Conservation (phyloP, 495 filamentous ascomycete species). For the Clavariopsis aquatica region DNA sequence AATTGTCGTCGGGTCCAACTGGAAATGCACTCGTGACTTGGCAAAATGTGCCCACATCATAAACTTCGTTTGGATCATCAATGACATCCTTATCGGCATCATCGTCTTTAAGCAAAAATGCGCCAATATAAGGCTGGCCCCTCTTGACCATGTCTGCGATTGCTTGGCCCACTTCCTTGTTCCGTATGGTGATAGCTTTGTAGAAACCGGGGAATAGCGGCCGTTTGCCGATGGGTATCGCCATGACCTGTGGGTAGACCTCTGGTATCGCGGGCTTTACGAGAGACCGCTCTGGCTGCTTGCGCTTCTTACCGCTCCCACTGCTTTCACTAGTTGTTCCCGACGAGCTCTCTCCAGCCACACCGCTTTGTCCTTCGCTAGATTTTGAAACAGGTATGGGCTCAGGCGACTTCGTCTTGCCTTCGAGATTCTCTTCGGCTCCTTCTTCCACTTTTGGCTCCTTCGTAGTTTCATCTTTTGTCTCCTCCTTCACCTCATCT, state of each 20-base stretch:
- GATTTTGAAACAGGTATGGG: constrained; percentile 44
- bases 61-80: constrained; percentile 80
- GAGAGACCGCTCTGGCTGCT: constrained; percentile 56
- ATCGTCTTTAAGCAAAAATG: constrained; percentile 96
- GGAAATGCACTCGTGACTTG: constrained; percentile 94
- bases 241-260: constrained; percentile 97
- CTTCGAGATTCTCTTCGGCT: constrained; percentile 41
- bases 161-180: constrained; percentile 82
- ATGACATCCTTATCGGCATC: constrained; percentile 89
- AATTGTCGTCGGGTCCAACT: constrained; percentile 57
- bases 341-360: constrained; percentile 51
- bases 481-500: constrained; percentile 44
- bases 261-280: constrained; percentile 89
- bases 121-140: constrained; percentile 97
- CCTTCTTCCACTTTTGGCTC: constrained; percentile 53
- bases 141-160: constrained; percentile 96
- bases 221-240: constrained; percentile 93
- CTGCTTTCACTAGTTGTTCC: constrained; percentile 57
- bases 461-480: constrained; percentile 52
- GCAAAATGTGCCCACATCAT: constrained; percentile 94
- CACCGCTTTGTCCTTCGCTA: constrained; percentile 36
- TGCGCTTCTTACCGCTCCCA: constrained; percentile 64
- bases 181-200: constrained; percentile 93
- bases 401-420: constrained; percentile 51
- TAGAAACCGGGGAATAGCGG: constrained; percentile 98